phyloP scores from a whole-genome alignment of 2,329 filamentous ascomycete species.

The Huntiella abstrusa region DNA sequence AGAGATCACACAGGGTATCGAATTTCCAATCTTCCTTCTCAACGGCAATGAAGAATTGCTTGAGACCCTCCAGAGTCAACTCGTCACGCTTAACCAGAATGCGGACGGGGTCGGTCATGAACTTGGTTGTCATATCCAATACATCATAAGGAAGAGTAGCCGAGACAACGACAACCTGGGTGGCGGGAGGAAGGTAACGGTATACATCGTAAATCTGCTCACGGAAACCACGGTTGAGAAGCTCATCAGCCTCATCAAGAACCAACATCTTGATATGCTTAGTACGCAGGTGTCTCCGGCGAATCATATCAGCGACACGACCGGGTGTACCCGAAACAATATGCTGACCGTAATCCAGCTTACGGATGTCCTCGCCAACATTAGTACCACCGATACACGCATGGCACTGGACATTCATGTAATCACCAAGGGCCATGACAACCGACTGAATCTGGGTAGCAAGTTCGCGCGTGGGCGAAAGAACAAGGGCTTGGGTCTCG shows the following conservation, averaged over 20 bases:
- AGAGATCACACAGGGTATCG: conserved; percentile 93
- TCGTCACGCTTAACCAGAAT: conserved; percentile 98
- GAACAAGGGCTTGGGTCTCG: conserved; percentile 83
- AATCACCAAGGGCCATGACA: conserved; percentile 98
- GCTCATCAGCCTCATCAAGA: conserved; percentile 41
- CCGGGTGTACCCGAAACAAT: conserved; percentile 97
- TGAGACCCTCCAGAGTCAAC: conserved; percentile 87
- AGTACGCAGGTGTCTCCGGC: conserved; percentile 35
- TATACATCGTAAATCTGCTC: conserved; percentile 99
- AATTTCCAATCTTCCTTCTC: conserved; percentile 99
- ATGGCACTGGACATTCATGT: conserved; percentile 99
- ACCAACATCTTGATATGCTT: conserved; percentile 47
- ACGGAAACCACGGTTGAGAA: conserved; percentile 81
- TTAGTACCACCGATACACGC: conserved; percentile 97
- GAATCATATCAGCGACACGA: conserved; percentile 55
- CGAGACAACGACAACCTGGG: conserved; percentile 94
- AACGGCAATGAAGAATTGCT: conserved; percentile 98
- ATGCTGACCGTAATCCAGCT: conserved; percentile 93
- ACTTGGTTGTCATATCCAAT: conserved; percentile 97
- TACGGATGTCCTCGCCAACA: conserved; percentile 91
- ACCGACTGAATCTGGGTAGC: conserved; percentile 98
- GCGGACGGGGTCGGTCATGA: conserved; percentile 95
- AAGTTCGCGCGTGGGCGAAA: conserved; percentile 89
- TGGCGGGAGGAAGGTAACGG: conserved; percentile 86
- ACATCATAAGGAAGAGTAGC: conserved; percentile 96